These are phyloP conservation scores for Limtongia smithiae DNA, from an alignment of 805 yeast species.

Conservation along the genomic window DNA sequence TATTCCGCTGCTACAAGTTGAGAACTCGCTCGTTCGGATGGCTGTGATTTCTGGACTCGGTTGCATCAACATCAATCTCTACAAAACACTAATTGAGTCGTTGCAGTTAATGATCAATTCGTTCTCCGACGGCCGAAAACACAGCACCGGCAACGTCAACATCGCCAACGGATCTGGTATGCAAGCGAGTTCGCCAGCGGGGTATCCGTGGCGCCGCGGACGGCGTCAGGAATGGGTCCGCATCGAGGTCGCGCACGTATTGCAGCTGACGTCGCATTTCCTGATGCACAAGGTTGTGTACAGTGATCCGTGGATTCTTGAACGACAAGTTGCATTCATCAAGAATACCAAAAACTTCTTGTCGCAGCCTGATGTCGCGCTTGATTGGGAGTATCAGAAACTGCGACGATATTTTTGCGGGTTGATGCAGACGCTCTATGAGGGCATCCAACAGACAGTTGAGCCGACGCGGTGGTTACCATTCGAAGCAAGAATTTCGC, in stretches of 20 bases:
- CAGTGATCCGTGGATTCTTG: constrained; percentile 65
- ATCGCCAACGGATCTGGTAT: neutral
- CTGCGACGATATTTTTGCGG: constrained; percentile 81
- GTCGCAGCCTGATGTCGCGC: constrained; percentile 55
- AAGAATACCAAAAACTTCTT: constrained; percentile 60
- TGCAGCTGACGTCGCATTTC: constrained; percentile 67
- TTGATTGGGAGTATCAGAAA: constrained; percentile 66
- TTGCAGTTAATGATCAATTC: constrained; percentile 17
- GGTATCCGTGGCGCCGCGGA: constrained; percentile 20
- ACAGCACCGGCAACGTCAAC: neutral
- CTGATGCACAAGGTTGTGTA: constrained; percentile 49
- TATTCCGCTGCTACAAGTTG: constrained; percentile 70
- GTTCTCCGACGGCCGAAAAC: constrained; percentile 6
- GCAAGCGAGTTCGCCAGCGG: constrained; percentile 13
- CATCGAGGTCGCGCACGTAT: constrained; percentile 72
- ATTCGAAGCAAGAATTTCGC: constrained; percentile 77
- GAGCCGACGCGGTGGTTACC: constrained; percentile 61
- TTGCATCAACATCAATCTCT: constrained; percentile 85
- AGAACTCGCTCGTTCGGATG: constrained; percentile 67
- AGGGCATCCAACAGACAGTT: constrained; percentile 35
- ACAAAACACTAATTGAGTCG: constrained; percentile 68
- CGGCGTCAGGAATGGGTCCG: constrained; percentile 43
- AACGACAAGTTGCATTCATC: constrained; percentile 58
- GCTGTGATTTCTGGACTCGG: constrained; percentile 87
- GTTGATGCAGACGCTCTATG: constrained; percentile 68